Base-by-base conservation (phyloP, 139 green algal species). In the Closterium sp. region DNA sequence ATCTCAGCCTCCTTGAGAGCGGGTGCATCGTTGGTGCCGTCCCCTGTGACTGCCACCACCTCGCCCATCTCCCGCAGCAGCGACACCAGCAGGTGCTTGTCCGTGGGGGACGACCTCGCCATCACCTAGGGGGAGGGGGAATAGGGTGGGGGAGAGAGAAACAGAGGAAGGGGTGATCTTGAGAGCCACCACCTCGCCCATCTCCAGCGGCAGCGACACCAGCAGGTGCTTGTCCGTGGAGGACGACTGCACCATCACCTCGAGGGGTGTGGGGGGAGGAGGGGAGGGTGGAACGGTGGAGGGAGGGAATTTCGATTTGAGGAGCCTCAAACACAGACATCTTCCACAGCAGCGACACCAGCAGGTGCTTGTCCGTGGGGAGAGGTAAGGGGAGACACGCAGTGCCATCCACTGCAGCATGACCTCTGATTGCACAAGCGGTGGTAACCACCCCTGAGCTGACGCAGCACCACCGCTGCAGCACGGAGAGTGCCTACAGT, bases 151-250 rank as follows among this genome's bases (percentile, higher is more conserved):
- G 45, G 10, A 19, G 45, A 38, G 9, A 0, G 45, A 70, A 19
- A 19, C 5, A 4, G 45, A 19, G 45, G 11, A 19, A 4, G 9
- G 45, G 45, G 11, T 38, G 32, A 7, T 38, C n/a, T n/a, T n/a
- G n/a, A n/a, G n/a, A n/a, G 32, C 32, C 32, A 3, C 32, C 2
- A 3, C 2, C 32, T 17, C 4, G 5, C 4, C 92, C 79, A 96
- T 90, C 94, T 97, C 95, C 92, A 97, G 97, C 29, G 99, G 96
- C 89, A 97, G 93, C 28, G 95, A 94, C 70, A 99, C 98, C 88
- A 99, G 96, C 21, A 94, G 96, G 89, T 97, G 96, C 97, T 99
- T 99, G 96, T 99, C 98, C 45, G 97, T 95, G 10, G 98, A 98
- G 2, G 95, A 97, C 19, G 97, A 99, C 85, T 98, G 96, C 27